Conservation (phyloP, 148 eudicot genomes). For the Rhododendron williamsianum region DNA sequence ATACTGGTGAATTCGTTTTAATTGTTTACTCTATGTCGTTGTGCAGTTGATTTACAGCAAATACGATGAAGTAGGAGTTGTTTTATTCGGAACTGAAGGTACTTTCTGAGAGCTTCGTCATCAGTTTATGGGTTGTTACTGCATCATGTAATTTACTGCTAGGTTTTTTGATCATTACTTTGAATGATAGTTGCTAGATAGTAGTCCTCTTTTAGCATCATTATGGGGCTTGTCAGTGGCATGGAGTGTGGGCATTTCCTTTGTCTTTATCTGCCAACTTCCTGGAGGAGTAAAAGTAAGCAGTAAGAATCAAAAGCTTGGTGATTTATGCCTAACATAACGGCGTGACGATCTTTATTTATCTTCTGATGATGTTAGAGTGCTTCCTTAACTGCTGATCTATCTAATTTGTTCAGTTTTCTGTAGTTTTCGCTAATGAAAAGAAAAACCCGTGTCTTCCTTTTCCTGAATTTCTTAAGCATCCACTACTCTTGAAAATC, state of each 20-base stretch:
- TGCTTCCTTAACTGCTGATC: not conserved
- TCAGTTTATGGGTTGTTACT: conserved; percentile 1
- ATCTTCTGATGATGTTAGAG: conserved; percentile 6
- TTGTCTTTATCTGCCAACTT: not conserved
- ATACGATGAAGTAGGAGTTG: conserved; percentile 83
- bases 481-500: conserved; percentile 11
- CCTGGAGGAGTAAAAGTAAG: not conserved
- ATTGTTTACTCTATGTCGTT: not conserved
- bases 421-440: not conserved
- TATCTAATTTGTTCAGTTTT: not conserved
- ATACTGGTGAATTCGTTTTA: not conserved
- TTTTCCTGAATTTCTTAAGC: not conserved
- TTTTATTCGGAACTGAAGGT: conserved; percentile 94
- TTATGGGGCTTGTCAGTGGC: too few species aligned
- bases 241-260: not conserved
- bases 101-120: conserved; percentile 13
- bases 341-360: not conserved
- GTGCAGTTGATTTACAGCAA: conserved; percentile 79
- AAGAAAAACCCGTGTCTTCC: not conserved
- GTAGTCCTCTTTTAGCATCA: not conserved
- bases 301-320: not conserved
- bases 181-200: not conserved
- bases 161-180: not conserved
- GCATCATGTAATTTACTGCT: not conserved
- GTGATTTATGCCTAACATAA: not conserved